Evolutionary conservation across 2,329 filamentous ascomycete species (phyloP), one percentile per base, ranked within the genome.

Genomic region (Ceratocystis smalleyi): DNA sequence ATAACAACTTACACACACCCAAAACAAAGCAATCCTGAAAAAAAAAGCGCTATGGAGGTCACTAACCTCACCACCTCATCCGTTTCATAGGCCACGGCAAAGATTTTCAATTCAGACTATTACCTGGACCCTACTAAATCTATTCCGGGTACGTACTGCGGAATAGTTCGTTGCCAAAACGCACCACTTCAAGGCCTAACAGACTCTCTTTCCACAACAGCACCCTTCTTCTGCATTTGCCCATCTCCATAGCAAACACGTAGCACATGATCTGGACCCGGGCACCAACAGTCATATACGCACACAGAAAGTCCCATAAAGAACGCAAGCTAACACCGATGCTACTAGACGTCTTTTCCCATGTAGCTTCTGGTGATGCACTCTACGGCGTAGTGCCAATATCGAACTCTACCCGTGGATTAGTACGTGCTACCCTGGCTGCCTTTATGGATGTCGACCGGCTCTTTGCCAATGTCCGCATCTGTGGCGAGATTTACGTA

Each of bases 401-500:
- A 74, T 92, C 97, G 73, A 99, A 99, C 77, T 95, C 89, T 49
- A 92, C 89, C 72, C 96, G 97, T 74, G 94, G 94, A 71, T 86
- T 87, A 64, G 94, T 99, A 61, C 84, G 94, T 64, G 88, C 90
- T 73, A 96, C 91, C 0, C 81, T 97, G 27, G 91, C 96, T 74
- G 83, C 92, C 68, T 83, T 99, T 67, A 89, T 89, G 68, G 90
- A 96, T 75, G 79, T 87, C 30, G 76, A 83, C 47, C 75, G 74
- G 51, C 74, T 75, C 54, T 89, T 88, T 71, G 78, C 79, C 10
- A 83, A 88, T 71, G 80, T 96, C 57, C 79, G 81, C 59, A 87
- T 97, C 49, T 88, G 86, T 71, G 89, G 83, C 57, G 94, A 97
- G 76, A 82, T 87, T 65, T 96, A 95, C 71, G 80, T 97, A 54